Evolutionary conservation across 129 eudicot genomes (phyloP), one percentile per base, ranked within the genome.

Genomic region (Chrysanthemum seticuspe): DNA sequence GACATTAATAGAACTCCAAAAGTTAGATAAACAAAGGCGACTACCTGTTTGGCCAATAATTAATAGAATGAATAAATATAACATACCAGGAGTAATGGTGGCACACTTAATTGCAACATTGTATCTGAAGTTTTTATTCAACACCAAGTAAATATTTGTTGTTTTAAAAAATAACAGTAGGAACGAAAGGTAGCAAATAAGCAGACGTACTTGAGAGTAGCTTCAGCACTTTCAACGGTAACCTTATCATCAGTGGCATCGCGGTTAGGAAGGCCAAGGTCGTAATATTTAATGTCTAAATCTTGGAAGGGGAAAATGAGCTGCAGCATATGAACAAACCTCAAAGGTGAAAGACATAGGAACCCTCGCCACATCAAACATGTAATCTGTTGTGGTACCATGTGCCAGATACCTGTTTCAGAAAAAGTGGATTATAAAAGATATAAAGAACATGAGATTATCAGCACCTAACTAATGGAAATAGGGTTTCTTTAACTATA

Each of bases 31-130:
- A n/a, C n/a, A n/a, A n/a, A n/a, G n/a, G n/a, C n/a, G n/a, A n/a
- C n/a, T n/a, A n/a, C n/a, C n/a, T n/a, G n/a, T n/a, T n/a, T n/a
- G n/a, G n/a, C 19, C 9, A n/a, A 14, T 56, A 25, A 9, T 25
- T 70, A 6, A 61, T 34, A 62, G 12, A 15, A 63, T 53, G 25
- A 11, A 45, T 25, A 44, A 52, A 54, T 13, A 9, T n/a, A 44
- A 73, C 66, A 55, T 85, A 94, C 98, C 98, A 72, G 98, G 98
- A 44, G 97, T 94, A 70, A 94, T 90, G 47, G 98, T 94, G 18
- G 98, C 98, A 79, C 98, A 94, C 85, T 94, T 94, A 62, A 94
- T 94, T 19, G 96, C 97, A 76, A 94, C 98, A 79, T 94, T 94
- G 84, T 87, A 90, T 88, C 98, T 94, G 65, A 53, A 73, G 78